These are phyloP conservation scores for Symbiodinium pilosum DNA, from an alignment of 73 alveolate species.

Conservation along the genomic window DNA sequence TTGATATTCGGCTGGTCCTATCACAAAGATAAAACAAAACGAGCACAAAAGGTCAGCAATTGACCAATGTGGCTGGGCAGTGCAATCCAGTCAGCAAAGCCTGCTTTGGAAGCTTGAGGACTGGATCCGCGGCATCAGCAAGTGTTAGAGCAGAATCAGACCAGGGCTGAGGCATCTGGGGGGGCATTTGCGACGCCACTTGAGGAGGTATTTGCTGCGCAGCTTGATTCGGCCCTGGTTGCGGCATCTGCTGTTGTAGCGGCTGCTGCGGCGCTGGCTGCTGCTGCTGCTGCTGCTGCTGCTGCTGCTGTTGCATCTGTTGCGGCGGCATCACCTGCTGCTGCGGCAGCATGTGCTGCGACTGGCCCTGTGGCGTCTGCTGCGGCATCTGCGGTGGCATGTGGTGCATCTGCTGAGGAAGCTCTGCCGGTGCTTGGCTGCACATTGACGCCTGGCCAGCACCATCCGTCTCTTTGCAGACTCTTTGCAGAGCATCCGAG, in stretches of 20 bases:
- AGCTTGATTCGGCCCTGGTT: not conserved
- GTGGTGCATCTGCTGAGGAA: not conserved
- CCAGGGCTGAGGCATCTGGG: not conserved
- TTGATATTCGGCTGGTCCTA: too few species aligned
- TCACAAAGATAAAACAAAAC: too few species aligned
- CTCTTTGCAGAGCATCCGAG: too few species aligned
- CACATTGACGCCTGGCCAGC: too few species aligned
- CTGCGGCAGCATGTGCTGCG: not conserved
- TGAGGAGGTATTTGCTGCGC: not conserved
- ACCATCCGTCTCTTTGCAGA: too few species aligned
- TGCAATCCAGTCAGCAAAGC: too few species aligned
- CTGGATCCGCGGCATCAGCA: too few species aligned
- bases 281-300: not conserved
- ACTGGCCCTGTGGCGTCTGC: not conserved
- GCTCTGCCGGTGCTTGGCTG: not conserved
- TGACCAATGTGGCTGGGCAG: too few species aligned
- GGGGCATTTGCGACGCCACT: not conserved
- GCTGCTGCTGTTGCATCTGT: not conserved
- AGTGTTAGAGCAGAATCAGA: not conserved
- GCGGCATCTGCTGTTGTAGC: not conserved
- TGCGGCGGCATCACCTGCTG: not conserved
- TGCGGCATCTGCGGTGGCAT: not conserved
- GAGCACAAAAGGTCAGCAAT: too few species aligned
- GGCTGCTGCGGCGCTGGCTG: slow-evolving; percentile 15
- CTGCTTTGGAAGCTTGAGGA: too few species aligned